phyloP scores from a whole-genome alignment of 768 basidiomycete genomes.

The Panaeolus papilionaceus region DNA sequence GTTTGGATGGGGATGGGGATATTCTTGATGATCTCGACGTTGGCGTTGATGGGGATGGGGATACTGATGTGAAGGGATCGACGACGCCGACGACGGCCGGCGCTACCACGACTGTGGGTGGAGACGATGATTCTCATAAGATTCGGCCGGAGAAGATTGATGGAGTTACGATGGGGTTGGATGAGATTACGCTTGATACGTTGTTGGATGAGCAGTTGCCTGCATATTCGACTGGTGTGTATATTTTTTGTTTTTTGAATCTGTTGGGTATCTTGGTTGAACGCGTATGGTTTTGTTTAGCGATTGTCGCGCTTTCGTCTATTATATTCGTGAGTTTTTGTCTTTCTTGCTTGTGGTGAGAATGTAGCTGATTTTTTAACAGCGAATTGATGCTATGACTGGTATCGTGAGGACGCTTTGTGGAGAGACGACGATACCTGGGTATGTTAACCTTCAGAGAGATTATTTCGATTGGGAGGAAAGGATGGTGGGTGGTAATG shows the following conservation, averaged over 20 bases:
- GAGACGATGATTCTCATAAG: conserved; percentile 22
- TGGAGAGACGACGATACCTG: conserved; percentile 47
- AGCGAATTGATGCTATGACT: conserved; percentile 50
- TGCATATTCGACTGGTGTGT: conserved; percentile 50
- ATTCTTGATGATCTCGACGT: too few species aligned
- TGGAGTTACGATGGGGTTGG: conserved; percentile 47
- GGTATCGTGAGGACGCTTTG: conserved; percentile 46
- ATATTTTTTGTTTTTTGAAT: neutral
- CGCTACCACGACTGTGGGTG: neutral
- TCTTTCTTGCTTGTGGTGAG: neutral
- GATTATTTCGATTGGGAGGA: conserved; percentile 47
- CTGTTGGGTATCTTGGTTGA: neutral
- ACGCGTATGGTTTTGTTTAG: conserved; percentile 27
- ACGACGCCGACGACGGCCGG: neutral
- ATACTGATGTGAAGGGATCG: neutral
- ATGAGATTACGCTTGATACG: conserved; percentile 45
- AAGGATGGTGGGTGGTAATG: conserved; percentile 34
- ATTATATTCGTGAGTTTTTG: conserved; percentile 41
- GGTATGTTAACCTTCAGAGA: conserved; percentile 43
- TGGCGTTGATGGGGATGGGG: neutral
- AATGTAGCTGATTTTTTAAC: neutral
- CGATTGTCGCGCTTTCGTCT: conserved; percentile 46
- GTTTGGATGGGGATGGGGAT: neutral
- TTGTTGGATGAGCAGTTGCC: conserved; percentile 50
- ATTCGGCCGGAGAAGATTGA: conserved; percentile 41